Evolutionary conservation across 345 rosid genomes (phyloP).

Genomic region (Boechera retrofracta): DNA sequence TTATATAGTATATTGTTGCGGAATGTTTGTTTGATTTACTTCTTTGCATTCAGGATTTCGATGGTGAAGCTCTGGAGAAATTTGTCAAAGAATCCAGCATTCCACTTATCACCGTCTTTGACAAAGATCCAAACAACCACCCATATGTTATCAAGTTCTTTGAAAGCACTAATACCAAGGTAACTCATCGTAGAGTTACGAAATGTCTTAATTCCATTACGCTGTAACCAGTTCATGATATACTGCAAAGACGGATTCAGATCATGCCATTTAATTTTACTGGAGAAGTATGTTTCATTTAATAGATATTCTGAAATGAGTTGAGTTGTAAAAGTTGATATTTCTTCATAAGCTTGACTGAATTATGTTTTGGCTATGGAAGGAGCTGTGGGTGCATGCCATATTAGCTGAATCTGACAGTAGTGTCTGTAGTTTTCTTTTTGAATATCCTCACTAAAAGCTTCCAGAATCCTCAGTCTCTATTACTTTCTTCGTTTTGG

Average conservation of each 20-base stretch:
- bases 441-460: neutral
- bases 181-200: conserved; percentile 26
- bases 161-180: conserved; percentile 76
- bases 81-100: conserved; percentile 80
- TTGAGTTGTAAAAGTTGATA: neutral
- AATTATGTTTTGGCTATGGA: conserved; percentile 7
- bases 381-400: neutral
- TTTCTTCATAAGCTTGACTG: neutral
- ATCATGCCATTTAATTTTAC: neutral
- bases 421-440: neutral
- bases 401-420: conserved; percentile 4
- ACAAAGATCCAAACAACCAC: conserved; percentile 79
- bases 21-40: conserved; percentile 22
- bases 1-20: neutral
- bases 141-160: conserved; percentile 86
- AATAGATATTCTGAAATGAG: neutral
- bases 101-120: conserved; percentile 74
- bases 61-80: conserved; percentile 74
- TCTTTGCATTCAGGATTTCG: conserved; percentile 66
- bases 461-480: neutral
- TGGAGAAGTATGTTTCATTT: neutral
- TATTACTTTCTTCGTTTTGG: conserved; percentile 19
- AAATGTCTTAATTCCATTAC: neutral
- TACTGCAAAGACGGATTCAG: neutral
- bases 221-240: conserved; percentile 14